Evolutionary conservation across 73 alveolate genomes (phyloP).

Genomic region (Paramecium pentaurelia): DNA sequence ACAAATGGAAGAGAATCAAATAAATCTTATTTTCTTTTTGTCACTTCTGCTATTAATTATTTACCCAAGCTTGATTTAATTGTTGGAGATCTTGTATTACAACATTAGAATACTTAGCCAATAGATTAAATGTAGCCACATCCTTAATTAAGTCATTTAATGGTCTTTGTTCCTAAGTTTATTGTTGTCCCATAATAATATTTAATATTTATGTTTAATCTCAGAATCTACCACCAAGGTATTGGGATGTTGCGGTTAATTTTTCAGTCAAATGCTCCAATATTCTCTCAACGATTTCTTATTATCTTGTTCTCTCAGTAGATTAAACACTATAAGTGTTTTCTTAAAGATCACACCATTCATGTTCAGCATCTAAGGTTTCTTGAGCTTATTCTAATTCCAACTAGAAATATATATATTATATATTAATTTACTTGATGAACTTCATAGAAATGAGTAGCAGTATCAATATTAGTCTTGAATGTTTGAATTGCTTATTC

Average conservation of each 20-base stretch:
- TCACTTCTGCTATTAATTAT: background rate
- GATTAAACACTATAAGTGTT: background rate
- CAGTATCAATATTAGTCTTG: slow-evolving; percentile 27
- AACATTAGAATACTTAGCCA: background rate
- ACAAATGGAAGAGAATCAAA: background rate
- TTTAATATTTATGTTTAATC: background rate
- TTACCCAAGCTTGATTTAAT: background rate
- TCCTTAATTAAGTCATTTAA: background rate
- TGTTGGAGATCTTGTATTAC: background rate
- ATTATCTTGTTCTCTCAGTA: slow-evolving; percentile 20
- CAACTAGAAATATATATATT: background rate
- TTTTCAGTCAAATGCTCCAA: slow-evolving; percentile 22
- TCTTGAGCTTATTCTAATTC: slow-evolving; percentile 39
- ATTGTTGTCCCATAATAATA: background rate
- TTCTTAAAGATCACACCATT: slow-evolving; percentile 27
- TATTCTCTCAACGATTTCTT: slow-evolving; percentile 5
- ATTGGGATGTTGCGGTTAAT: slow-evolving; percentile 48
- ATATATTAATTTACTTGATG: background rate
- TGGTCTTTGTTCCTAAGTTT: background rate
- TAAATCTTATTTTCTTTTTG: background rate
- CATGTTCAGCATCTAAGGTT: slow-evolving; percentile 15
- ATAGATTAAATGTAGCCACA: background rate
- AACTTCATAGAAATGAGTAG: slow-evolving; percentile 37
- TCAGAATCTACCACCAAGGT: slow-evolving; percentile 52
- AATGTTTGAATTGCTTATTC: slow-evolving; percentile 32